Evolutionary conservation across 2,329 filamentous ascomycete genomes (phyloP), one percentile per base, ranked within the genome.

Genomic region (Pseudopithomyces maydicus): DNA sequence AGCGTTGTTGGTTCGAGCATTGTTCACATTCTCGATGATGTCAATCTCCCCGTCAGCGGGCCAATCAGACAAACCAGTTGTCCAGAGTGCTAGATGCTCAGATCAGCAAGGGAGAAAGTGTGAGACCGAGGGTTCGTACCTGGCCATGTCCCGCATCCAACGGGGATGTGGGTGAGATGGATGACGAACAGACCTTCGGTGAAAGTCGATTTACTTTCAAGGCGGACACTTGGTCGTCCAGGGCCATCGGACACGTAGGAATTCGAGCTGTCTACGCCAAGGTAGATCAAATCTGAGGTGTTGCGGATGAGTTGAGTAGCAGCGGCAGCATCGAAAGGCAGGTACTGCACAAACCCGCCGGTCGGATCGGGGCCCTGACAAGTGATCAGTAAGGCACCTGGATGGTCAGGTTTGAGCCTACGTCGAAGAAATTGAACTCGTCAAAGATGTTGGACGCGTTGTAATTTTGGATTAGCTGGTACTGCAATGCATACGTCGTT

Each of bases 101-200:
- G 22, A 43, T 17, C 7, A 36, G 26, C n/a, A 26, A 38, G 32
- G 17, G 19, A 36, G 10, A 20, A 8, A 3, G 36, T 36, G 22
- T 1, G 29, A 29, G 26, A 22, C n/a, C 5, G 8, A 17, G 19
- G 4, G 10, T 12, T 49, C 39, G 51, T 65, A 11, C 80, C 79
- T 6, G 79, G 79, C 81, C 81, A 83, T 15, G 74, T 70, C 12
- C 80, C 81, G 57, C 77, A 81, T 38, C 76, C 77, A 2, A 73
- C 74, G 0, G 81, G 81, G 58, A 81, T 79, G 58, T 82, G 81
- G 15, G 70, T 71, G 45, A 82, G 70, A 61, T 82, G 79, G 20
- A 74, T 64, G 6, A 79, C 72, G 48, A 83, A 70, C 2, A 80
- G 69, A 33, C 80, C 80, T 41, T 74, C 66, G 45, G 76, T 76